Evolutionary conservation across 352 stramenopile genomes (phyloP).

Genomic region (Globisporangium carolinianum): DNA sequence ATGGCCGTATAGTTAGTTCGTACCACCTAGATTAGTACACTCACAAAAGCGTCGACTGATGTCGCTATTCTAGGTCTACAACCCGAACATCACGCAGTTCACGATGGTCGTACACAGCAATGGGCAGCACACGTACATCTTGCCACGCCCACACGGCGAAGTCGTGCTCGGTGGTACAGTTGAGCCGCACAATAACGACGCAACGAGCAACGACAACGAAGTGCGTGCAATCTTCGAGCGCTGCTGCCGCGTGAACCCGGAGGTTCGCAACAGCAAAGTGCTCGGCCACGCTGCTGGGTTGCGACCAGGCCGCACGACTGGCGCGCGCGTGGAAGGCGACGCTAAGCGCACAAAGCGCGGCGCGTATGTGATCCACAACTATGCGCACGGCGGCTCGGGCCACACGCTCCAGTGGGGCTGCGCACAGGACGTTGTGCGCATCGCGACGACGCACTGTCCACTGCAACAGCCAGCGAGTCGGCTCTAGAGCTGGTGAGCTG

Average conservation of each 20-base stretch:
- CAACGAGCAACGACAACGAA: conserved; percentile 28
- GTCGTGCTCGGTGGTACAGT: conserved; percentile 61
- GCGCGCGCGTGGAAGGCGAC: conserved; percentile 46
- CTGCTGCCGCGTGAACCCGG: conserved; percentile 31
- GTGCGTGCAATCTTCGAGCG: conserved; percentile 44
- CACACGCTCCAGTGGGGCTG: conserved; percentile 72
- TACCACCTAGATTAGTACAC: too few species aligned
- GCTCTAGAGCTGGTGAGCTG: neutral
- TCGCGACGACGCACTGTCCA: conserved; percentile 20
- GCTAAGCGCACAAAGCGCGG: conserved; percentile 20
- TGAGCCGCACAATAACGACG: conserved; percentile 51
- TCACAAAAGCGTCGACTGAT: too few species aligned
- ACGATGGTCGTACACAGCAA: conserved; percentile 35
- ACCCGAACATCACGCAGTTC: conserved; percentile 46
- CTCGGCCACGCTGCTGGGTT: conserved; percentile 33
- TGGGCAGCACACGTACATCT: conserved; percentile 57
- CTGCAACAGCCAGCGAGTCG: conserved; percentile 1
- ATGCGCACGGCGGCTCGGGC: conserved; percentile 53
- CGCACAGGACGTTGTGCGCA: conserved; percentile 36
- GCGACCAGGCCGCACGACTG: conserved; percentile 28
- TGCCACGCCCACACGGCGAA: conserved; percentile 49
- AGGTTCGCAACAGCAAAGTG: conserved; percentile 34
- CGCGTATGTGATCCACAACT: conserved; percentile 63
- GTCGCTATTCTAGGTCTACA: conserved; percentile 21
- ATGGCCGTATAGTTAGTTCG: too few species aligned